A percentile compares a stretch with the other conserved stretches of the same genome.
Evolutionary conservation across 2,329 filamentous ascomycete genomes (phyloP).

Genomic region (Fusarium begoniae): DNA sequence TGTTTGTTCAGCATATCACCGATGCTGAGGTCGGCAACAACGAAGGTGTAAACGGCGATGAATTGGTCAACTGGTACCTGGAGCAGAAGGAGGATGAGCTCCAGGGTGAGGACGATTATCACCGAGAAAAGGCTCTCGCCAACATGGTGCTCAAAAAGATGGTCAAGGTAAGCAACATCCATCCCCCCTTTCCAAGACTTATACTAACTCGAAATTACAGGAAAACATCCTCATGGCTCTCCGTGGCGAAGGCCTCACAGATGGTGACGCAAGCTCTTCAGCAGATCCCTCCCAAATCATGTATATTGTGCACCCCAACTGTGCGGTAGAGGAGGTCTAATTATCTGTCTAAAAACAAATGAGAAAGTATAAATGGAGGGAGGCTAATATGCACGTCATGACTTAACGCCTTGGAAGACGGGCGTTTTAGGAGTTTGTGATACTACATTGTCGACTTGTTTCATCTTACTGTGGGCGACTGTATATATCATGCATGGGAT

Average conservation of each 20-base stretch:
- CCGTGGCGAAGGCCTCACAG: conserved; percentile 66
- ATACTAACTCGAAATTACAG: conserved; percentile 60
- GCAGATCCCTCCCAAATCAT: conserved; percentile 58
- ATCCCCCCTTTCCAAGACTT: neutral
- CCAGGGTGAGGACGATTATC: conserved; percentile 81
- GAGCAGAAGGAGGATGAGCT: conserved; percentile 90
- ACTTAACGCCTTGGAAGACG: conserved; percentile 27
- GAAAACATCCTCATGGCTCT: conserved; percentile 91
- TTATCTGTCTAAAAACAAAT: neutral
- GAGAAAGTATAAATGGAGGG: neutral
- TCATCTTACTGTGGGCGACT: conserved; percentile 20
- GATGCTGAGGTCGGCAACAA: conserved; percentile 80
- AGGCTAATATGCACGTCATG: conserved; percentile 15
- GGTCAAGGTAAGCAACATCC: conserved; percentile 77
- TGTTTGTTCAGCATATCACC: conserved; percentile 83
- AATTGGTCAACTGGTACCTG: conserved; percentile 87
- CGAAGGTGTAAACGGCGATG: conserved; percentile 86
- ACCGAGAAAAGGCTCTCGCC: conserved; percentile 76
- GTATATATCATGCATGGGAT: conserved; percentile 21
- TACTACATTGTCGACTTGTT: conserved; percentile 7
- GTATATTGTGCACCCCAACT: conserved; percentile 95
- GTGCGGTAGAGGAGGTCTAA: conserved; percentile 75
- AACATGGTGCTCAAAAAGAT: conserved; percentile 93
- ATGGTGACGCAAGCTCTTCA: conserved; percentile 56
- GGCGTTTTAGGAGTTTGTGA: conserved; percentile 37